Evolutionary conservation across 139 green algal genomes (phyloP), one percentile per base, ranked within the genome.

Genomic region (Pseudopediastrum boryanum): DNA sequence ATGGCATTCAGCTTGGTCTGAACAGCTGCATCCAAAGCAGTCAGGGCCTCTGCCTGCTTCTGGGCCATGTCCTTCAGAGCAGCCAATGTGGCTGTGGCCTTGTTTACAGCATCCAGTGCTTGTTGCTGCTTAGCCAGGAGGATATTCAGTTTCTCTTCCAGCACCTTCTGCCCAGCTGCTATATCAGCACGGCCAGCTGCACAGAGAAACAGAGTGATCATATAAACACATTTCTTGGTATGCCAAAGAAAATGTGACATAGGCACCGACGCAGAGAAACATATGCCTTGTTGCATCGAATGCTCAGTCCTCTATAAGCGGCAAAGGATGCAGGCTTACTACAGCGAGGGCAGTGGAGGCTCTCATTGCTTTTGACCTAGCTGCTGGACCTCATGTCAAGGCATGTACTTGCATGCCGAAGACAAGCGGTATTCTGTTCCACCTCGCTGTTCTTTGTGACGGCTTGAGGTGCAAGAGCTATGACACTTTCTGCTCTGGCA

Each of bases 1-100:
- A 94, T 93, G 16, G 89, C 84, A 19, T 76, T 85, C 36, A 94
- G 67, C 66, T 89, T 84, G 43, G 85, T 77, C 16, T 73, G 78
- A 25, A 89, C 76, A 8, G 86, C 86, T 3, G 56, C 64, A 64
- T 92, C 84, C 52, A 94, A 77, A 2, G 73, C 76, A 50, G 80
- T 42, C 70, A 91, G 81, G 4, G 85, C 87, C 8, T 82, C 83
- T 65, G 76, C 43, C 83, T 93, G 87, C 29, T 74, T 54, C 69
- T 84, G 21, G 2, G 79, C 66, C 46, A 81, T 38, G 12, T 58
- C 48, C 77, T 89, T 58, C 16, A 87, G 82, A 44, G 79, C 73
- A 31, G 75, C 70, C 41, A 93, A 78, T 41, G 86, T 80, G 9
- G 71, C 61, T 25, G 71, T 80, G n/a, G 85, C 80, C 4, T 74